phyloP scores from a whole-genome alignment of 1,284 basidiomycete species.

The Gomphus bonarii region DNA sequence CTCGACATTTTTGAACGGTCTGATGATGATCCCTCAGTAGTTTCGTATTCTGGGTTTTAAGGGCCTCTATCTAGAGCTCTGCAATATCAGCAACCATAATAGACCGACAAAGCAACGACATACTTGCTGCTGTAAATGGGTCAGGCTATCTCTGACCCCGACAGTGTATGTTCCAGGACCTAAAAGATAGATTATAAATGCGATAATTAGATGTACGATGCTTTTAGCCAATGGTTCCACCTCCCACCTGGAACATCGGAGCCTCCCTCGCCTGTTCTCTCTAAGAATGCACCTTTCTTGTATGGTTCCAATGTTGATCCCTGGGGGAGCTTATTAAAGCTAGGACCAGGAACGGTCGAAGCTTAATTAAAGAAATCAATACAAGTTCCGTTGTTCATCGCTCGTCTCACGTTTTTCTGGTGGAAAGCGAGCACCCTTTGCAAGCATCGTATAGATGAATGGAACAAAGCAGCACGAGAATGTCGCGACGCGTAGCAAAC shows the following conservation, averaged over 20 bases:
- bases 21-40: conserved; percentile 12
- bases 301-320: conserved; percentile 37
- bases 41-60: conserved; percentile 8
- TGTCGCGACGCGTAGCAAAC: neutral
- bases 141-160: conserved; percentile 15
- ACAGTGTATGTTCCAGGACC: conserved; percentile 28
- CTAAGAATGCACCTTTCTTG: conserved; percentile 45
- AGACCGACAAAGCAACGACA: neutral
- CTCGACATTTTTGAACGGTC: conserved; percentile 5
- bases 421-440: conserved; percentile 7
- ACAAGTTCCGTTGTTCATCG: neutral
- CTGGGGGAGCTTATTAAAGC: conserved; percentile 14
- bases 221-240: neutral
- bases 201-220: neutral
- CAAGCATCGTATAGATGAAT: neutral
- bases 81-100: neutral
- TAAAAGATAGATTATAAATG: conserved; percentile 14
- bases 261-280: conserved; percentile 37
- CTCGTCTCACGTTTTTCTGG: conserved; percentile 5
- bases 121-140: conserved; percentile 1
- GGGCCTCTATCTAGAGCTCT: conserved; percentile 1
- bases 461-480: neutral
- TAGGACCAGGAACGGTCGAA: neutral
- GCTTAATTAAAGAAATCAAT: neutral
- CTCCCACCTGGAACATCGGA: conserved; percentile 32